These are phyloP conservation scores for Kuraishia ogatae DNA, from an alignment of 805 yeast species.

Conservation along the genomic window DNA sequence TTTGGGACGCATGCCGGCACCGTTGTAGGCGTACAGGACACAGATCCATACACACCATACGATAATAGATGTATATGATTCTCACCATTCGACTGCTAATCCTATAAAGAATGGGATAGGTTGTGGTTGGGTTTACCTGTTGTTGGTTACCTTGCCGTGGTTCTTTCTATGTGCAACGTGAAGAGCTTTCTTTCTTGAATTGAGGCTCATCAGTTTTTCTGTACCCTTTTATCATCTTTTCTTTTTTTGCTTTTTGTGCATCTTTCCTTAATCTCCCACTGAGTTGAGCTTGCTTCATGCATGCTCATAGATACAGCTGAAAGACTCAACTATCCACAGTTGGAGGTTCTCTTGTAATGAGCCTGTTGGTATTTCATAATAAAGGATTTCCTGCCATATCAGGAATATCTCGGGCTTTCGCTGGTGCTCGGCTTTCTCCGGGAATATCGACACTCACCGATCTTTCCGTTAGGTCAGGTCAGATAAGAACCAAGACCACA, in stretches of 20 bases:
- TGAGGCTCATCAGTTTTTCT: too few species aligned
- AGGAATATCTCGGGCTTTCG: background rate
- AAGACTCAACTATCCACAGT: too few species aligned
- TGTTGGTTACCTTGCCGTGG: too few species aligned
- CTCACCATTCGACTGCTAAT: too few species aligned
- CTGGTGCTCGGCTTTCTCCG: background rate
- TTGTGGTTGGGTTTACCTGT: too few species aligned
- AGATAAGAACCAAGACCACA: background rate
- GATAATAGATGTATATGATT: background rate
- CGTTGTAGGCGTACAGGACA: too few species aligned
- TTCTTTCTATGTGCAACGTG: too few species aligned
- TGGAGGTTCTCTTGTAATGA: too few species aligned
- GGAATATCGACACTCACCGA: background rate
- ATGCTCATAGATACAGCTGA: background rate
- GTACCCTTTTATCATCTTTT: background rate
- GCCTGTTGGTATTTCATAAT: background rate
- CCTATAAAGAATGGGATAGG: too few species aligned
- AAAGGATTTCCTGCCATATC: too few species aligned
- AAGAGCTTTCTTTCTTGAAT: too few species aligned
- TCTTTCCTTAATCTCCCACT: background rate
- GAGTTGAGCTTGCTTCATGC: background rate
- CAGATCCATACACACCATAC: background rate
- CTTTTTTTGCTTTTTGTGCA: background rate
- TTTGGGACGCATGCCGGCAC: background rate
- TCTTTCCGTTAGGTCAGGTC: background rate